phyloP scores from a whole-genome alignment of 345 rosid genomes.

The Linum usitatissimum region DNA sequence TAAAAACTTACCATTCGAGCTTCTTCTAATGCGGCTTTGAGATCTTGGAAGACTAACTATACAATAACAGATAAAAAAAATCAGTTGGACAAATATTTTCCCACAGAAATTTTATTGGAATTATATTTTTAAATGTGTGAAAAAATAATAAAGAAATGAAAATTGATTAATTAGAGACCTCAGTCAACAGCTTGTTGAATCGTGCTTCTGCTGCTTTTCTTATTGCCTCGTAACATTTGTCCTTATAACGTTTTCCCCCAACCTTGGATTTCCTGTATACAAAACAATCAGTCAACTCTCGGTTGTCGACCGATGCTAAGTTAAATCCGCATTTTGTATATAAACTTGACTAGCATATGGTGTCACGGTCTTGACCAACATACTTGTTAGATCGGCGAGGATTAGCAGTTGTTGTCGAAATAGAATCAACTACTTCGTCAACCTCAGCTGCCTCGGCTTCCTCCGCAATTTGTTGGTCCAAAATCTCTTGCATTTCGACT shows the following conservation, averaged over 20 bases:
- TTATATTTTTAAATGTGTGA: background rate
- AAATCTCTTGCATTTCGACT: constrained; percentile 99
- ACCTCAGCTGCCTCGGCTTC: constrained; percentile 99
- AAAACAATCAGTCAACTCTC: too few species aligned
- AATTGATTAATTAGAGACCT: constrained; percentile 33
- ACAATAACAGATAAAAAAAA: constrained; percentile 12
- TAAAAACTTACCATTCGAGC: constrained; percentile 75
- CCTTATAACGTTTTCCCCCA: constrained; percentile 92
- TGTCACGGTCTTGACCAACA: too few species aligned
- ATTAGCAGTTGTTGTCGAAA: constrained; percentile 78
- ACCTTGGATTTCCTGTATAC: constrained; percentile 54
- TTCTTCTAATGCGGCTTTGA: constrained; percentile 95
- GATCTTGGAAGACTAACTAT: constrained; percentile 83
- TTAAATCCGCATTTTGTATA: too few species aligned
- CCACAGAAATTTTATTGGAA: too few species aligned
- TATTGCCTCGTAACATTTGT: constrained; percentile 91
- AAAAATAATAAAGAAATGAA: constrained; percentile 1
- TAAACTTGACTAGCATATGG: too few species aligned
- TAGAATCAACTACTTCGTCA: constrained; percentile 76
- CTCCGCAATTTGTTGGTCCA: constrained; percentile 93
- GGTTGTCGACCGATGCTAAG: too few species aligned
- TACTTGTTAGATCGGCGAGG: constrained; percentile 89
- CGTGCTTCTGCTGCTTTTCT: constrained; percentile 82
- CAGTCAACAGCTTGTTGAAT: constrained; percentile 71
- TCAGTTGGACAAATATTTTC: constrained; percentile 18